phyloP scores from a whole-genome alignment of 352 stramenopile species.

The Globisporangium orthogonon region DNA sequence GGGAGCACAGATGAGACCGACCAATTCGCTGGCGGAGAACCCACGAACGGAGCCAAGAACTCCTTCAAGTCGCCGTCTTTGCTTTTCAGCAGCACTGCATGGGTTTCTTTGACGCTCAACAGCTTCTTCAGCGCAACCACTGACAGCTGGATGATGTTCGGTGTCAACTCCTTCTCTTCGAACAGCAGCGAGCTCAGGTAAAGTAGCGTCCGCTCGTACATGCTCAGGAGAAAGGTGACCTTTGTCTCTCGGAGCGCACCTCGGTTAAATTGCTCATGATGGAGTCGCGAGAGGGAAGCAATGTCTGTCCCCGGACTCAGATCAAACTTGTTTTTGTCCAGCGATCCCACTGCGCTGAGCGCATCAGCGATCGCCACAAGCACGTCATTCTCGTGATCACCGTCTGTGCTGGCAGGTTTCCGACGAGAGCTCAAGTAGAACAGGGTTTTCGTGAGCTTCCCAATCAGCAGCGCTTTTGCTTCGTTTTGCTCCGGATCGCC shows the following conservation, averaged over 20 bases:
- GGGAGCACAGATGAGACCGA: constrained; percentile 19
- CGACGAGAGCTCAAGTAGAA: constrained; percentile 35
- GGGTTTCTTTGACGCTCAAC: constrained; percentile 32
- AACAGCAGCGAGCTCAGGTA: constrained; percentile 69
- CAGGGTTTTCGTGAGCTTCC: constrained; percentile 47
- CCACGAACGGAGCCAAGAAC: constrained; percentile 48
- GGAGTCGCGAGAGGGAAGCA: constrained; percentile 44
- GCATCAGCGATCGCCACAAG: constrained; percentile 38
- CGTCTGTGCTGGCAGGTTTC: constrained; percentile 2
- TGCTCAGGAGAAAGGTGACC: constrained; percentile 30
- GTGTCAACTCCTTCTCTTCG: constrained; percentile 23
- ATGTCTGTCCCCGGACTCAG: constrained; percentile 43
- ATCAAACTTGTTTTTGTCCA: constrained; percentile 55
- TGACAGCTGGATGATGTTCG: constrained; percentile 34
- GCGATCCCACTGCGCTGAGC: constrained; percentile 58
- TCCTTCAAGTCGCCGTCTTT: constrained; percentile 60
- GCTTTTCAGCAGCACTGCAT: constrained; percentile 25
- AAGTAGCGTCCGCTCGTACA: constrained; percentile 57
- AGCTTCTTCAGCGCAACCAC: constrained; percentile 46
- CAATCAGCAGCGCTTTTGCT: constrained; percentile 9
- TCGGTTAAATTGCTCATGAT: constrained; percentile 49
- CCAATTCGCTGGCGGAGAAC: constrained; percentile 48
- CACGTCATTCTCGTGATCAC: constrained; percentile 5
- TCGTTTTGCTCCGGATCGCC: constrained; percentile 1
- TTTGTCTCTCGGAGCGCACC: constrained; percentile 46